These are phyloP conservation scores for Dendrocalamus latiflorus DNA, from an alignment of 202 grass and related monocot genomes.

Conservation along the genomic window DNA sequence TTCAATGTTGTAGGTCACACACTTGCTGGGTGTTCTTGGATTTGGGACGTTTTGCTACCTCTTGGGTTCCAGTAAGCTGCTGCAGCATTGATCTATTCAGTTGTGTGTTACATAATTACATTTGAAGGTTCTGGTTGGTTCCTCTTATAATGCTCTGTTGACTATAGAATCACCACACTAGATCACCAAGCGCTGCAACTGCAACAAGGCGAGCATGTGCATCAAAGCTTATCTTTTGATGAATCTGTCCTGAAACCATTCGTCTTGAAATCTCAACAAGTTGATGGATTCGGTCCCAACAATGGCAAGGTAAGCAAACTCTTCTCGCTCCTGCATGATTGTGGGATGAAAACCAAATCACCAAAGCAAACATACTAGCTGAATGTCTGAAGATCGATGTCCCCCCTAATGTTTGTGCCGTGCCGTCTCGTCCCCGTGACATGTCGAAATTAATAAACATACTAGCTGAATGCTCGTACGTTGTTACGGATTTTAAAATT, in stretches of 20 bases:
- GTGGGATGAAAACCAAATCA: not conserved
- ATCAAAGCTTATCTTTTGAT: constrained; percentile 28
- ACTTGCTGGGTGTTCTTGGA: too few species aligned
- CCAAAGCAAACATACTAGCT: too few species aligned
- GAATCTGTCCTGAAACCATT: constrained; percentile 15
- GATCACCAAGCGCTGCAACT: not conserved
- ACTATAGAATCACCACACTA: too few species aligned
- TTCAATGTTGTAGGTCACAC: too few species aligned
- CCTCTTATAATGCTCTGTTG: too few species aligned
- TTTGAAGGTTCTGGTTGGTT: too few species aligned
- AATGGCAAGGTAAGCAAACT: not conserved
- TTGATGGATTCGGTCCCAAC: constrained; percentile 21
- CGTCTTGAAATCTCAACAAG: not conserved
- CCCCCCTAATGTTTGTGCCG: not conserved
- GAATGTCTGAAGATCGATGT: constrained; percentile 15
- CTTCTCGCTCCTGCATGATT: not conserved
- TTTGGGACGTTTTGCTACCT: too few species aligned
- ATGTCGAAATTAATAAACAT: constrained; percentile 20
- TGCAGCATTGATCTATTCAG: too few species aligned
- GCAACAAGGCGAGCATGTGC: constrained; percentile 15
- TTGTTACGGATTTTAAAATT: too few species aligned
- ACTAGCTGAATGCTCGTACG: too few species aligned
- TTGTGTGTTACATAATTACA: too few species aligned
- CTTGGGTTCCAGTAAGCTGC: too few species aligned
- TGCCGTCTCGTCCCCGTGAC: not conserved